Percentiles rank a stretch among this genome's conserved stretches.
Conservation (phyloP, 306 rosid species). For the Dalbergia cultrata region DNA sequence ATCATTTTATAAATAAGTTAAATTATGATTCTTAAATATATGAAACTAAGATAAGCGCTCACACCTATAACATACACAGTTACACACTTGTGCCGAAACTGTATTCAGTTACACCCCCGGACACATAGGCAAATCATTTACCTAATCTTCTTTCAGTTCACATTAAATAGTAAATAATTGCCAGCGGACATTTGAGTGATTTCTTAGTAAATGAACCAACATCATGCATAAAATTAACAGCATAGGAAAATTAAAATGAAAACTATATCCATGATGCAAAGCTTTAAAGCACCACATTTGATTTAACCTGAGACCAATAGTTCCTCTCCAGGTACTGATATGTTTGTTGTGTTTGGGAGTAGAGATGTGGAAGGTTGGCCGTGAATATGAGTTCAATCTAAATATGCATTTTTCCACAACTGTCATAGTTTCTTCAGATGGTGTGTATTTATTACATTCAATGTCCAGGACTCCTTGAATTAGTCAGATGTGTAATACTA, state of each 20-base stretch:
- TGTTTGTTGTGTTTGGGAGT: background rate
- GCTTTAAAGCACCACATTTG: constrained; percentile 29
- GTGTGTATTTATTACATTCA: constrained; percentile 2
- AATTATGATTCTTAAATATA: constrained; percentile 9
- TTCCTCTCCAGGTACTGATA: constrained; percentile 3
- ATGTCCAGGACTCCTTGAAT: background rate
- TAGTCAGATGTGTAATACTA: constrained; percentile 17
- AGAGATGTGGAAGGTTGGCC: background rate
- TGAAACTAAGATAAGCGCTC: background rate
- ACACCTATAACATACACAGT: background rate
- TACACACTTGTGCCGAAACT: constrained; percentile 14
- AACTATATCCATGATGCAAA: constrained; percentile 10
- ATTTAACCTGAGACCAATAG: constrained; percentile 26
- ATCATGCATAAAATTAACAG: constrained; percentile 7
- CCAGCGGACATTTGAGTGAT: constrained; percentile 14
- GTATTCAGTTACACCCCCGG: constrained; percentile 22
- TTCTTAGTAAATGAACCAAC: constrained; percentile 31
- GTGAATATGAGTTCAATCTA: constrained; percentile 5
- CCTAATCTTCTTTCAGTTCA: background rate
- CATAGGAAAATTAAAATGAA: constrained; percentile 16
- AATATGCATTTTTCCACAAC: background rate
- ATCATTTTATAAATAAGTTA: constrained; percentile 7
- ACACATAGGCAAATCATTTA: constrained; percentile 13
- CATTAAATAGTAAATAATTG: constrained; percentile 22
- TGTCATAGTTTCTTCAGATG: background rate